These are phyloP conservation scores for Mycena capillaripes DNA, from an alignment of 768 basidiomycete species.

Conservation along the genomic window DNA sequence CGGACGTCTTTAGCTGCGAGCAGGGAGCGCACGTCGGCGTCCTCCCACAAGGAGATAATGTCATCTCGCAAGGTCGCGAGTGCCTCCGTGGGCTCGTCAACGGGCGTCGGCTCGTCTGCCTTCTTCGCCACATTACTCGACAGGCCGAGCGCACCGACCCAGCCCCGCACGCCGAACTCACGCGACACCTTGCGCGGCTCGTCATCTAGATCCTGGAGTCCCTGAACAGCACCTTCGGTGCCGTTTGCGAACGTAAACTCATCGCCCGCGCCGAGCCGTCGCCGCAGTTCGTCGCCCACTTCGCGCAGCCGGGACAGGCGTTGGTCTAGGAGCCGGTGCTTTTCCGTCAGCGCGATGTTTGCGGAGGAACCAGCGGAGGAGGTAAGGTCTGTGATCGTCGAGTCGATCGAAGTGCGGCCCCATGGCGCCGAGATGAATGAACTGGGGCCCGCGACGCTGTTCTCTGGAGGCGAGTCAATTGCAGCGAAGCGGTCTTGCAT, in stretches of 20 bases:
- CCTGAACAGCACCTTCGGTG: conserved; percentile 15
- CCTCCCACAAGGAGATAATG: conserved; percentile 72
- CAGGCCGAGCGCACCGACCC: conserved; percentile 37
- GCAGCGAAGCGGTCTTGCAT: conserved; percentile 51
- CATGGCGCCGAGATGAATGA: neutral
- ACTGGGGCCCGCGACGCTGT: too few species aligned
- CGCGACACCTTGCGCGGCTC: neutral
- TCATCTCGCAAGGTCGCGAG: conserved; percentile 65
- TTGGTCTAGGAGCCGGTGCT: conserved; percentile 51
- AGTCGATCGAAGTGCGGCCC: conserved; percentile 45
- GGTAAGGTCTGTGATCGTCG: conserved; percentile 56
- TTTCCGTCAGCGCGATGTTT: conserved; percentile 42
- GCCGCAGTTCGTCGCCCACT: conserved; percentile 56
- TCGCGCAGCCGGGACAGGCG: conserved; percentile 56
- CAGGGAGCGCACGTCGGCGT: conserved; percentile 62
- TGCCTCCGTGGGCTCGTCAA: conserved; percentile 54
- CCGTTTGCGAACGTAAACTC: conserved; percentile 33
- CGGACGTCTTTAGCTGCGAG: conserved; percentile 58
- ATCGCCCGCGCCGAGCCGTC: conserved; percentile 54
- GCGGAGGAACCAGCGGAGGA: conserved; percentile 35
- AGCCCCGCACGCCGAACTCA: conserved; percentile 46
- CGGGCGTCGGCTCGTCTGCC: neutral
- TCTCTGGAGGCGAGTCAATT: neutral
- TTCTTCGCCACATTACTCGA: neutral
- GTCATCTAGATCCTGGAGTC: neutral